These are phyloP conservation scores for Podospora appendiculata DNA, from an alignment of 495 filamentous ascomycete genomes.

Conservation along the genomic window DNA sequence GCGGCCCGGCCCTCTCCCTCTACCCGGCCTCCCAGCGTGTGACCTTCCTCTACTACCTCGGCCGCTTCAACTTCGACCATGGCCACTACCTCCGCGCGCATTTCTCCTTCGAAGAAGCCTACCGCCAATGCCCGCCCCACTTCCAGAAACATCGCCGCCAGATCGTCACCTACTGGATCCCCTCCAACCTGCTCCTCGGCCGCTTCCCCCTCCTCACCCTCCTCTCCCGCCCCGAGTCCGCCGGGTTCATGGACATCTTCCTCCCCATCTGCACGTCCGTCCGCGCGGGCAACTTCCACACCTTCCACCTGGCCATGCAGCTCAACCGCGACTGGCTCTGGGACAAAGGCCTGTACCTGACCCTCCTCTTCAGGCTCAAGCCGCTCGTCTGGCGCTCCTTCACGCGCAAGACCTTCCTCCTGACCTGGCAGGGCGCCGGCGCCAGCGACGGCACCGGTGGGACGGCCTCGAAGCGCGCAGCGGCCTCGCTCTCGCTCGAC, in stretches of 20 bases:
- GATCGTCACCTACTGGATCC: slow-evolving; percentile 79
- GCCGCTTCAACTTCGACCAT: slow-evolving; percentile 77
- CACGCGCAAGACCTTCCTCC: slow-evolving; percentile 61
- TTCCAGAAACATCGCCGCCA: slow-evolving; percentile 64
- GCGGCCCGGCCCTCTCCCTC: slow-evolving; percentile 65
- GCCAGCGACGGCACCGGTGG: slow-evolving; percentile 13
- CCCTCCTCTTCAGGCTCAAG: slow-evolving; percentile 65
- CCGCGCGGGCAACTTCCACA: slow-evolving; percentile 65
- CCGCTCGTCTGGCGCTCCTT: slow-evolving; percentile 80
- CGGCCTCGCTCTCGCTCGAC: slow-evolving; percentile 49
- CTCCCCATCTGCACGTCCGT: slow-evolving; percentile 67
- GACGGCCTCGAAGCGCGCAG: slow-evolving; percentile 34
- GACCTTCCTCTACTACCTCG: slow-evolving; percentile 91
- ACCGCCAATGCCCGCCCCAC: slow-evolving; percentile 62
- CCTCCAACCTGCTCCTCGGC: slow-evolving; percentile 76
- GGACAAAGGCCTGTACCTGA: slow-evolving; percentile 63
- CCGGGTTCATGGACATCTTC: slow-evolving; percentile 63
- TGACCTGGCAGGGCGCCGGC: slow-evolving; percentile 49
- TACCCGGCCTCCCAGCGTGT: slow-evolving; percentile 86
- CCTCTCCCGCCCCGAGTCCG: slow-evolving; percentile 63
- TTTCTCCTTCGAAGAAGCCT: slow-evolving; percentile 67
- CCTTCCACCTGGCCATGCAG: slow-evolving; percentile 59
- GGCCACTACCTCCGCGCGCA: slow-evolving; percentile 71
- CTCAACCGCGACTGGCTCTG: slow-evolving; percentile 61
- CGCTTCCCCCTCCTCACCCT: slow-evolving; percentile 67